These are phyloP conservation scores for Paraphaeosphaeria sporulosa DNA, from an alignment of 2,329 filamentous ascomycete species.

Conservation along the genomic window DNA sequence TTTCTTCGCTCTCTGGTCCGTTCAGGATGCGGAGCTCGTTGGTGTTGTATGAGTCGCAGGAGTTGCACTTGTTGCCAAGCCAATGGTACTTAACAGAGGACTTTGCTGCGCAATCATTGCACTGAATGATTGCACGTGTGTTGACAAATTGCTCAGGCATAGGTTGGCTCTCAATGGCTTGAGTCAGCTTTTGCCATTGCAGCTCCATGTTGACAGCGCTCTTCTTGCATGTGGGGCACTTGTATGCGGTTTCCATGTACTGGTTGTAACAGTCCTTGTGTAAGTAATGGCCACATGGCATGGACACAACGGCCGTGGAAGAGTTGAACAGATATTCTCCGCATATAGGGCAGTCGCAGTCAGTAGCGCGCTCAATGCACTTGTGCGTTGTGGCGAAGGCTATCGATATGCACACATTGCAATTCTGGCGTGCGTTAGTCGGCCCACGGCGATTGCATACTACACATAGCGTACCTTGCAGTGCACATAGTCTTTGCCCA, in stretches of 20 bases:
- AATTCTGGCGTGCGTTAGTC: slow-evolving; percentile 55
- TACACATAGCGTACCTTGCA: slow-evolving; percentile 75
- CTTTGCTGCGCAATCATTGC: slow-evolving; percentile 93
- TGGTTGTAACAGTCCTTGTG: slow-evolving; percentile 88
- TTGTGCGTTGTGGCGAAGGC: slow-evolving; percentile 84
- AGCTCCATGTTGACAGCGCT: slow-evolving; percentile 98
- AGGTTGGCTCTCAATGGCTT: slow-evolving; percentile 85
- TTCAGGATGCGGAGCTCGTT: slow-evolving; percentile 57
- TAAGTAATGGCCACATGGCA: slow-evolving; percentile 95
- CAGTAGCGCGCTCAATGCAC: slow-evolving; percentile 92
- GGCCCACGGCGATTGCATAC: slow-evolving; percentile 16
- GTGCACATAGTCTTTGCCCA: slow-evolving; percentile 97
- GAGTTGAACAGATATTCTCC: slow-evolving; percentile 97
- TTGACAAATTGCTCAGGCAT: slow-evolving; percentile 87
- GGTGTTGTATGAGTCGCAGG: slow-evolving; percentile 63
- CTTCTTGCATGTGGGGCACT: slow-evolving; percentile 95
- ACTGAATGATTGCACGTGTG: slow-evolving; percentile 83
- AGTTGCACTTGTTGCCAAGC: slow-evolving; percentile 86
- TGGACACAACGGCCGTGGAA: slow-evolving; percentile 85
- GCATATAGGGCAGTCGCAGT: slow-evolving; percentile 96
- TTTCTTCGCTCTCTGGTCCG: slow-evolving; percentile 45
- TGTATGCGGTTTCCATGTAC: slow-evolving; percentile 89
- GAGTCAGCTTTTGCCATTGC: slow-evolving; percentile 89
- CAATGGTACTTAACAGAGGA: slow-evolving; percentile 91
- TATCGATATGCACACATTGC: slow-evolving; percentile 93